phyloP scores from a whole-genome alignment of 495 filamentous ascomycete species.

The Echria macrotheca region DNA sequence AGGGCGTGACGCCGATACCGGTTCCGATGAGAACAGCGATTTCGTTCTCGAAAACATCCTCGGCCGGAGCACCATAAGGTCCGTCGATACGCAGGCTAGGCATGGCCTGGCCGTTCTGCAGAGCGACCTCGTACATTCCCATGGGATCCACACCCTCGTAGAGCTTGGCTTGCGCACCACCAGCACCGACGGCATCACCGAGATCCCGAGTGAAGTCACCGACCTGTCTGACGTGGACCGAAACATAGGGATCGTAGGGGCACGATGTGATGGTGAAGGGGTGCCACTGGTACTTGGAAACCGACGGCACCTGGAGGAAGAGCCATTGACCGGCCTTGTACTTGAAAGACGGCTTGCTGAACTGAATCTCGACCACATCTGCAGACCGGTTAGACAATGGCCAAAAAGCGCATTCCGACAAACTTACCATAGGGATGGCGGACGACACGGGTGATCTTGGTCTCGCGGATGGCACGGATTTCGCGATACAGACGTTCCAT shows the following conservation, averaged over 20 bases:
- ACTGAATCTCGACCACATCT: conserved; percentile 98
- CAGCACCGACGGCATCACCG: conserved; percentile 89
- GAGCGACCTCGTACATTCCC: conserved; percentile 97
- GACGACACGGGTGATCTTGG: conserved; percentile 88
- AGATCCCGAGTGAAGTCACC: conserved; percentile 89
- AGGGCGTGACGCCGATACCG: conserved; percentile 96
- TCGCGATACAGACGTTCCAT: conserved; percentile 88
- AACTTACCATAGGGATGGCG: conserved; percentile 89
- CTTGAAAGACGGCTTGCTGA: conserved; percentile 89
- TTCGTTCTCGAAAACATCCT: conserved; percentile 97
- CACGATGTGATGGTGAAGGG: conserved; percentile 99
- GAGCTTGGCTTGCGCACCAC: conserved; percentile 72
- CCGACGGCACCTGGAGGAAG: conserved; percentile 85
- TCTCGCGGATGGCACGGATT: conserved; percentile 71
- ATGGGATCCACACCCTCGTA: conserved; percentile 87
- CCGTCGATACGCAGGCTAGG: conserved; percentile 85
- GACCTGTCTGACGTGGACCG: conserved; percentile 90
- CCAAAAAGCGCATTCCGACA: neutral
- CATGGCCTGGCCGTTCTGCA: conserved; percentile 88
- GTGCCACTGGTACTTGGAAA: conserved; percentile 92
- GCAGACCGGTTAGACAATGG: conserved; percentile 1
- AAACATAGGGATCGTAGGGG: conserved; percentile 90
- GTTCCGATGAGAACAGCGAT: conserved; percentile 95
- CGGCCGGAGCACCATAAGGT: conserved; percentile 93
- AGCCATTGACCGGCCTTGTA: conserved; percentile 99